These are phyloP conservation scores for Podosphaera xanthii DNA, from an alignment of 2,329 filamentous ascomycete genomes.

Conservation along the genomic window DNA sequence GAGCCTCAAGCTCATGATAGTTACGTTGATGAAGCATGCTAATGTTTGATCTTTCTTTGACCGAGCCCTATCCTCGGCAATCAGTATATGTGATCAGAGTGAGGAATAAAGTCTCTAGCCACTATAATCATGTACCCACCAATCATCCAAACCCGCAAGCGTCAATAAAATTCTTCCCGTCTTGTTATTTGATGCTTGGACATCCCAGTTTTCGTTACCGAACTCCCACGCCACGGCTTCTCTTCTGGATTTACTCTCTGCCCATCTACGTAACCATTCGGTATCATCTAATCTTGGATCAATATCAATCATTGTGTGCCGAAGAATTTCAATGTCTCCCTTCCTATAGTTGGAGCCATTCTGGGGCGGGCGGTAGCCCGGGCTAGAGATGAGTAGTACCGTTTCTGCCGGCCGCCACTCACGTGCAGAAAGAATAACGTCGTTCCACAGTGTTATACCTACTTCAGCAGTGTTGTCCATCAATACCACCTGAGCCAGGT, in stretches of 20 bases:
- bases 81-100: background rate
- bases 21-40: constrained; percentile 19
- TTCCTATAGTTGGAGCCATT: constrained; percentile 3
- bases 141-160: constrained; percentile 22
- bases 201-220: constrained; percentile 20
- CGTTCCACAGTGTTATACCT: constrained; percentile 30
- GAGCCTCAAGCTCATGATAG: constrained; percentile 13
- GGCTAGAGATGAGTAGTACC: constrained; percentile 24
- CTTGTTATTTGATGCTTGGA: constrained; percentile 16
- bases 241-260: constrained; percentile 23
- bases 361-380: constrained; percentile 10
- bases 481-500: constrained; percentile 26
- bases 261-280: constrained; percentile 27
- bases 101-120: background rate
- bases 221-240: constrained; percentile 28
- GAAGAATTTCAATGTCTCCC: constrained; percentile 17
- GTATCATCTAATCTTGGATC: constrained; percentile 30
- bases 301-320: constrained; percentile 28
- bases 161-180: constrained; percentile 19
- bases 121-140: constrained; percentile 7
- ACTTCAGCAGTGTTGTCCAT: constrained; percentile 34
- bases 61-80: constrained; percentile 13
- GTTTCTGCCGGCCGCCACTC: constrained; percentile 25
- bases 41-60: constrained; percentile 16
- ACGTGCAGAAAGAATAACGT: constrained; percentile 22